phyloP scores from a whole-genome alignment of 2,329 filamentous ascomycete genomes.

The Tolypocladium ovalisporum region DNA sequence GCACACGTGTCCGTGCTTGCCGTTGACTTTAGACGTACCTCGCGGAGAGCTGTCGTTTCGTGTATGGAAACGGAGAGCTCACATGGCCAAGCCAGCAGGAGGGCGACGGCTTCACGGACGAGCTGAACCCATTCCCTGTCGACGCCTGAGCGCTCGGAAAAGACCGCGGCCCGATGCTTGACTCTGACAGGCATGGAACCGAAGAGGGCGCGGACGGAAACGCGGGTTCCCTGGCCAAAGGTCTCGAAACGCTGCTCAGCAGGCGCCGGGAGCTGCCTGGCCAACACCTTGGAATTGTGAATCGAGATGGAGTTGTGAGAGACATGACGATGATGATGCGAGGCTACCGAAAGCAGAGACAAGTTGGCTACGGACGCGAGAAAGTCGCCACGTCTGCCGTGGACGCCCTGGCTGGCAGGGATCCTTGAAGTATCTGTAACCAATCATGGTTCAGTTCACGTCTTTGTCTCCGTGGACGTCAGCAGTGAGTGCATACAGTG shows the following conservation, averaged over 20 bases:
- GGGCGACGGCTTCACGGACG: constrained; percentile 43
- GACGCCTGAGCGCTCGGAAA: constrained; percentile 37
- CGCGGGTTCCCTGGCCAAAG: constrained; percentile 60
- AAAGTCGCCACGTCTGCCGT: constrained; percentile 66
- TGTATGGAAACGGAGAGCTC: constrained; percentile 46
- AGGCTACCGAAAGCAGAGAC: constrained; percentile 67
- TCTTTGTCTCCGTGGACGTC: too few species aligned
- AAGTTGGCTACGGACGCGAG: constrained; percentile 65
- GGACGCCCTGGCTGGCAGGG: constrained; percentile 28
- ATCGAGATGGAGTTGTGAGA: constrained; percentile 56
- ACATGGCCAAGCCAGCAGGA: constrained; percentile 60
- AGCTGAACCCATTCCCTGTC: constrained; percentile 57
- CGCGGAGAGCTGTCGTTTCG: constrained; percentile 31
- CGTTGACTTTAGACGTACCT: constrained; percentile 23
- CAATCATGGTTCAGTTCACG: constrained; percentile 3
- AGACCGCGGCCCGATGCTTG: constrained; percentile 57
- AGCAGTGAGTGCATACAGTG: constrained; percentile 48
- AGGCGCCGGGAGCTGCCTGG: constrained; percentile 51
- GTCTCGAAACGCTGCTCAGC: constrained; percentile 43
- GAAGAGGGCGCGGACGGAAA: constrained; percentile 71
- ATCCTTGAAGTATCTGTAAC: constrained; percentile 68
- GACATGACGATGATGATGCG: constrained; percentile 50
- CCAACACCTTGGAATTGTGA: constrained; percentile 57
- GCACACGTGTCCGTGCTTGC: constrained; percentile 9
- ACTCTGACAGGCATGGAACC: constrained; percentile 84